phyloP scores from a whole-genome alignment of 2,329 filamentous ascomycete species.

The Corniculantispora saksenae region DNA sequence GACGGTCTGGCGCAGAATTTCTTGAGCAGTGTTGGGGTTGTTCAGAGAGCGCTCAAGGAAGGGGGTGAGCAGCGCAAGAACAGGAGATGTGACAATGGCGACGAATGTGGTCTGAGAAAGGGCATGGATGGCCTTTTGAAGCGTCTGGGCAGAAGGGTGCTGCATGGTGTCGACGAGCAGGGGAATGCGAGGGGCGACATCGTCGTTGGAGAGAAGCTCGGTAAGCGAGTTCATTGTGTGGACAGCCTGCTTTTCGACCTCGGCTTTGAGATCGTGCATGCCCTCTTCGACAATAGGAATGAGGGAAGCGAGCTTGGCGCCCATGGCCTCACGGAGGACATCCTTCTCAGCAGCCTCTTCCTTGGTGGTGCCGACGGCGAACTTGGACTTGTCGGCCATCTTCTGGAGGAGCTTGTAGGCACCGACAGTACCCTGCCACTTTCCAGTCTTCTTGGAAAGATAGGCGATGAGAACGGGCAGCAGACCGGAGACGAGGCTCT shows the following conservation, averaged over 20 bases:
- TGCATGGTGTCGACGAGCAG: slow-evolving; percentile 94
- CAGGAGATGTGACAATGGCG: slow-evolving; percentile 90
- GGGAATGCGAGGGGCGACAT: slow-evolving; percentile 88
- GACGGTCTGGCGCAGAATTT: slow-evolving; percentile 91
- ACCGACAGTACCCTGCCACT: slow-evolving; percentile 95
- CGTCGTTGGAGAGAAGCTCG: slow-evolving; percentile 90
- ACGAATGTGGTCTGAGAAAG: slow-evolving; percentile 98
- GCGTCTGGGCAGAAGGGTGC: slow-evolving; percentile 81
- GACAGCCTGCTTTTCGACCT: slow-evolving; percentile 85
- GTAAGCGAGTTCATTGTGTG: slow-evolving; percentile 91
- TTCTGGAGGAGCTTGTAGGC: slow-evolving; percentile 82
- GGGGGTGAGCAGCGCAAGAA: slow-evolving; percentile 90
- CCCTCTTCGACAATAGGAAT: slow-evolving; percentile 89
- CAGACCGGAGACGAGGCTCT: slow-evolving; percentile 80
- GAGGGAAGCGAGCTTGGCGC: slow-evolving; percentile 78
- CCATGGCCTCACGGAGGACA: slow-evolving; percentile 86
- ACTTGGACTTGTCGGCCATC: slow-evolving; percentile 93
- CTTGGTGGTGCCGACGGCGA: slow-evolving; percentile 73
- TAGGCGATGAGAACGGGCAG: slow-evolving; percentile 76
- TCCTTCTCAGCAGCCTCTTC: slow-evolving; percentile 89
- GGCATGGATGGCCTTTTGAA: slow-evolving; percentile 95
- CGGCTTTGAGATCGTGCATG: slow-evolving; percentile 95
- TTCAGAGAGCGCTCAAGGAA: slow-evolving; percentile 93
- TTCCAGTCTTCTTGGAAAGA: slow-evolving; percentile 79
- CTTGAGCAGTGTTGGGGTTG: slow-evolving; percentile 85